A percentile compares a stretch with the other conserved stretches of the same genome.
These are phyloP conservation scores for Kockovaella imperatae DNA, from an alignment of 768 basidiomycete genomes.

Conservation along the genomic window DNA sequence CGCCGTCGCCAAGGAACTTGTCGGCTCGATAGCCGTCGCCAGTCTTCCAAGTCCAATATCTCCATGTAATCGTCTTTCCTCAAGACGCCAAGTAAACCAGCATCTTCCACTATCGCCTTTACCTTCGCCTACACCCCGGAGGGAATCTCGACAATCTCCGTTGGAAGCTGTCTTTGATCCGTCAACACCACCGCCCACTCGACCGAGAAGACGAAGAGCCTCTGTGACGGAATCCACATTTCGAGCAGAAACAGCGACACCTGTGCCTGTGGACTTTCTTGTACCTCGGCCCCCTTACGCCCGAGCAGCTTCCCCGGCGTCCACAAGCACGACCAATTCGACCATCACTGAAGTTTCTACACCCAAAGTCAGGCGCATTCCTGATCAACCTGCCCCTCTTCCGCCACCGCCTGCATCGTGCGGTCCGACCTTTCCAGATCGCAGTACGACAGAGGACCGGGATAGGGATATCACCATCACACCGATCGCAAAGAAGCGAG, in stretches of 20 bases:
- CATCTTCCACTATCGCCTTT: background rate
- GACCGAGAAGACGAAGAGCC: slow-evolving; percentile 13
- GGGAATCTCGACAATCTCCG: background rate
- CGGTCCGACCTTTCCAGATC: background rate
- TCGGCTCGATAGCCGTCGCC: no score
- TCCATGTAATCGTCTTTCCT: slow-evolving; percentile 13
- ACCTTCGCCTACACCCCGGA: background rate
- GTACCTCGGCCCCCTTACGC: slow-evolving; percentile 13
- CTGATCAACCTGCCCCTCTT: background rate
- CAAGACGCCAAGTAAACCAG: slow-evolving; percentile 10
- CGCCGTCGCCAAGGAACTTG: background rate
- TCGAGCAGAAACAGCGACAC: background rate
- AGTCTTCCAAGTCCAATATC: slow-evolving; percentile 2
- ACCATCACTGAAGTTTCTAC: slow-evolving; percentile 26
- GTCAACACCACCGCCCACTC: slow-evolving; percentile 9
- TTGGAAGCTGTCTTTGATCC: background rate
- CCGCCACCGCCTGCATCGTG: background rate
- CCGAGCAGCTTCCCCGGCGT: slow-evolving; percentile 16
- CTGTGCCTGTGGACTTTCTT: slow-evolving; percentile 6
- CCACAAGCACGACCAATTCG: slow-evolving; percentile 24
- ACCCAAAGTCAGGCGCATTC: slow-evolving; percentile 11
- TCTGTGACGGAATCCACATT: slow-evolving; percentile 7
- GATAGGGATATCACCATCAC: background rate
- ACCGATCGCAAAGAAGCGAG: slow-evolving; percentile 19
- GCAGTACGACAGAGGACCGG: background rate